Base-by-base conservation (phyloP, 2,329 filamentous ascomycete genomes). In the Dichotomopilus funicola region DNA sequence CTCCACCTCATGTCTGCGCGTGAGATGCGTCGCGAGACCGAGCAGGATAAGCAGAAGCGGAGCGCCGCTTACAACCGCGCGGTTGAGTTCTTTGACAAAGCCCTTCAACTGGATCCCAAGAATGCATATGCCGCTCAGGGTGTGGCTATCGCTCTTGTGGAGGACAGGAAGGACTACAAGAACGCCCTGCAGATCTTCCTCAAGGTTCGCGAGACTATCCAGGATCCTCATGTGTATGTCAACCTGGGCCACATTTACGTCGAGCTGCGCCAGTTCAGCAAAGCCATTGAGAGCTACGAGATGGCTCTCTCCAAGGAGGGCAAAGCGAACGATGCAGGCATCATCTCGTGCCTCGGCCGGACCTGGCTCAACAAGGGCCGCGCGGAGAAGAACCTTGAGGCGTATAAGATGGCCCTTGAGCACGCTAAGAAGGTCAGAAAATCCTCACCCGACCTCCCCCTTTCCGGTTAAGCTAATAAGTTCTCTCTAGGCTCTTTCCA, bases 11-110 rank as follows among this genome's bases (percentile, higher is more conserved):
- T 87, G 62, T 85, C 89, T 59, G 94, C 94, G 8, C 85, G 94
- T 63, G 95, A 99, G 70, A 96, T 97, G 91, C 88, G 89, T 35
- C 85, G 91, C 50, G 89, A 94, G 59, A 88, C 88, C 0, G 94
- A 97, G 7, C 79, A 85, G 57, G 92, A 99, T 58, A 95, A 89
- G 72, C 88, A 95, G 65, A 96, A 95, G 75, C 86, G 91, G 52
- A 88, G 86, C 55, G 88, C 87, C 63, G 87, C 85, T 59, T 99
- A 97, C 68, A 84, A 86, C 68, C 91, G 92, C 63, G 91, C 94
- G 0, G 91, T 97, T 9, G 95, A 99, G 68, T 99, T 99, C 72
- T 99, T 96, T 65, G 94, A 97, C 69, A 99, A 99, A 73, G 92
- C 92, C 4, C 76, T 99, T 27, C 90, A 95, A 60, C 76, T 99